Percentiles rank a stretch among this genome's conserved stretches.
These are phyloP conservation scores for Calocybe cyanea DNA, from an alignment of 768 basidiomycete species.

Conservation along the genomic window DNA sequence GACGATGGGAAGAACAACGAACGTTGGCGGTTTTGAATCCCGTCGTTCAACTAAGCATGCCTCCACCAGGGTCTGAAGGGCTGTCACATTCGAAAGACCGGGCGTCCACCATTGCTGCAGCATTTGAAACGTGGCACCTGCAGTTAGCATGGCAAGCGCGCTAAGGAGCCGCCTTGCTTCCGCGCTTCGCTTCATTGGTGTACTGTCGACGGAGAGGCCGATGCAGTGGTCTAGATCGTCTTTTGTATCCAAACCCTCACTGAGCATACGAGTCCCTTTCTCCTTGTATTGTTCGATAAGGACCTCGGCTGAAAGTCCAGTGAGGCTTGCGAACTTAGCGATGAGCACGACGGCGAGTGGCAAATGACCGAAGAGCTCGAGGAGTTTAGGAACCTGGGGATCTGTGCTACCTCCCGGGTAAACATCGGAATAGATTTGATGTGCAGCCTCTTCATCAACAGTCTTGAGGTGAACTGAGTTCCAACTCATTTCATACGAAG, in stretches of 20 bases:
- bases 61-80: conserved; percentile 4
- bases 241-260: conserved; percentile 3
- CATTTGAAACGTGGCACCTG: conserved; percentile 14
- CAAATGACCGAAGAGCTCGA: conserved; percentile 23
- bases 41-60: conserved; percentile 3
- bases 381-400: conserved; percentile 19
- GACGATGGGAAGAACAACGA: conserved; percentile 17
- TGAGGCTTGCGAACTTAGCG: conserved; percentile 18
- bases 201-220: conserved; percentile 7
- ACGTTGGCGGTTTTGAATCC: conserved; percentile 1
- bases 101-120: conserved; percentile 13
- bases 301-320: not conserved
- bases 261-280: conserved; percentile 3
- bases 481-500: too few species aligned
- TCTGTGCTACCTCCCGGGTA: conserved; percentile 15
- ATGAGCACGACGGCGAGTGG: conserved; percentile 32
- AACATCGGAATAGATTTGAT: conserved; percentile 18
- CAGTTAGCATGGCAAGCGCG: conserved; percentile 23
- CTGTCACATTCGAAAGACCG: conserved; percentile 1
- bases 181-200: conserved; percentile 1
- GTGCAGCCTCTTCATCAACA: conserved; percentile 17
- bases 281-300: conserved; percentile 5
- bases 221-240: conserved; percentile 9
- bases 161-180: conserved; percentile 6
- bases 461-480: conserved; percentile 8